These are phyloP conservation scores for Yamadazyma triangularis DNA, from an alignment of 1,139 yeast species.

Conservation along the genomic window DNA sequence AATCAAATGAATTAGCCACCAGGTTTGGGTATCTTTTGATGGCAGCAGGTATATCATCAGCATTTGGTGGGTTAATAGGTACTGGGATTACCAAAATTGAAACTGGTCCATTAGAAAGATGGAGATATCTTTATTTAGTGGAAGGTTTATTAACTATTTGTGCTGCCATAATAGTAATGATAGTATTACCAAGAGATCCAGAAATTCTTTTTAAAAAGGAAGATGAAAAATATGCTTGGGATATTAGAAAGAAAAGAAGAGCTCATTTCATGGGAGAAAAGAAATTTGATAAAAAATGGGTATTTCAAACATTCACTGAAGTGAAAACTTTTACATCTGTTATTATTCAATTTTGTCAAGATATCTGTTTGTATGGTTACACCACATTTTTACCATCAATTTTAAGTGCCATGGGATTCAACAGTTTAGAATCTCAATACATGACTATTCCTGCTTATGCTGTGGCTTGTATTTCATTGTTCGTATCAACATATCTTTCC, in stretches of 20 bases:
- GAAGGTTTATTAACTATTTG: constrained; percentile 25
- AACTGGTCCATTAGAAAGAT: constrained; percentile 28
- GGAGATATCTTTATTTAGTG: constrained; percentile 31
- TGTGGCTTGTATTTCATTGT: constrained; percentile 34
- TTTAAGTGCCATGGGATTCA: constrained; percentile 42
- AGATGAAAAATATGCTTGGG: constrained; percentile 22
- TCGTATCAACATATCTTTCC: constrained; percentile 34
- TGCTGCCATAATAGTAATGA: constrained; percentile 22
- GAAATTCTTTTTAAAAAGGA: constrained; percentile 15
- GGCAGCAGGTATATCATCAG: constrained; percentile 41
- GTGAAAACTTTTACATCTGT: constrained; percentile 35
- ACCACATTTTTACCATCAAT: constrained; percentile 47
- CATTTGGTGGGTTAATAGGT: constrained; percentile 38
- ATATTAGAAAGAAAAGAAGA: constrained; percentile 19
- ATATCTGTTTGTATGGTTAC: constrained; percentile 42
- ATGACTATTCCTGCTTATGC: constrained; percentile 48
- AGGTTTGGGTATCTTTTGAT: constrained; percentile 39
- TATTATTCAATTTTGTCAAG: constrained; percentile 43
- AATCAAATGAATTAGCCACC: constrained; percentile 36
- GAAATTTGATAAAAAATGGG: constrained; percentile 37
- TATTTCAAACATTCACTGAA: constrained; percentile 33
- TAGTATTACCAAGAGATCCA: constrained; percentile 18
- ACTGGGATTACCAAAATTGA: constrained; percentile 36
- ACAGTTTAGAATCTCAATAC: constrained; percentile 39
- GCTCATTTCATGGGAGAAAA: constrained; percentile 22